These are phyloP conservation scores for Calycina marina DNA, from an alignment of 2,329 filamentous ascomycete species.

Conservation along the genomic window DNA sequence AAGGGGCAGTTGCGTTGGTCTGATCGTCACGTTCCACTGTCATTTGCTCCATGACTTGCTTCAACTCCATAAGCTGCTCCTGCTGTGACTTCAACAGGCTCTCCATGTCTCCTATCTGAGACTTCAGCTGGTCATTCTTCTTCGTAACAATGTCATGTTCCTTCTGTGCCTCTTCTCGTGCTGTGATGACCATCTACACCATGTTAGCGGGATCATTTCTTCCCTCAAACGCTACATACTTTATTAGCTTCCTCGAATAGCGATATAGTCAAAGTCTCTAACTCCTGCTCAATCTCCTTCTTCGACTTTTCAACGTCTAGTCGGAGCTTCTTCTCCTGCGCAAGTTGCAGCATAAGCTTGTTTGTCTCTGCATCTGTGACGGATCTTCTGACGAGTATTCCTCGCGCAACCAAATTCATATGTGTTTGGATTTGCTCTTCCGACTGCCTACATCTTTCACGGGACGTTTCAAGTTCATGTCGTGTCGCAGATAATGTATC, in stretches of 20 bases:
- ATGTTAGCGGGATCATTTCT: conserved; percentile 60
- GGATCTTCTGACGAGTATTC: conserved; percentile 61
- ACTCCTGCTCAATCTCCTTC: conserved; percentile 78
- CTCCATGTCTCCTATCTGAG: conserved; percentile 79
- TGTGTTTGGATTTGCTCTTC: conserved; percentile 49
- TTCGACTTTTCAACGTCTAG: conserved; percentile 60
- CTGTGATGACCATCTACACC: conserved; percentile 83
- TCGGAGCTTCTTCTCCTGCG: conserved; percentile 52
- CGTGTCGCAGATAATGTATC: conserved; percentile 72
- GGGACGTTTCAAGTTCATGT: conserved; percentile 65
- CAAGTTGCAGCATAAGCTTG: conserved; percentile 39
- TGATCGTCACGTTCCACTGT: conserved; percentile 57
- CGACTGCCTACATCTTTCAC: conserved; percentile 50
- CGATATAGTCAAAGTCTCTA: conserved; percentile 79
- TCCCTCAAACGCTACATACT: conserved; percentile 28
- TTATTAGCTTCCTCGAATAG: conserved; percentile 98
- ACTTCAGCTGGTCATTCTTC: conserved; percentile 75
- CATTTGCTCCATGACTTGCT: conserved; percentile 84
- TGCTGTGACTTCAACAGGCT: conserved; percentile 76
- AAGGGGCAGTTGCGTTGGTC: conserved; percentile 51
- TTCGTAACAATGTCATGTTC: conserved; percentile 71
- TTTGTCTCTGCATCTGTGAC: conserved; percentile 61
- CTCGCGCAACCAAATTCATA: conserved; percentile 53
- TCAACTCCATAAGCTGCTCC: conserved; percentile 83
- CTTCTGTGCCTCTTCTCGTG: conserved; percentile 75